Percentiles rank a stretch among this genome's conserved stretches.
These are phyloP conservation scores for Puccinia triticina DNA, from an alignment of 1,284 basidiomycete species.

Conservation along the genomic window DNA sequence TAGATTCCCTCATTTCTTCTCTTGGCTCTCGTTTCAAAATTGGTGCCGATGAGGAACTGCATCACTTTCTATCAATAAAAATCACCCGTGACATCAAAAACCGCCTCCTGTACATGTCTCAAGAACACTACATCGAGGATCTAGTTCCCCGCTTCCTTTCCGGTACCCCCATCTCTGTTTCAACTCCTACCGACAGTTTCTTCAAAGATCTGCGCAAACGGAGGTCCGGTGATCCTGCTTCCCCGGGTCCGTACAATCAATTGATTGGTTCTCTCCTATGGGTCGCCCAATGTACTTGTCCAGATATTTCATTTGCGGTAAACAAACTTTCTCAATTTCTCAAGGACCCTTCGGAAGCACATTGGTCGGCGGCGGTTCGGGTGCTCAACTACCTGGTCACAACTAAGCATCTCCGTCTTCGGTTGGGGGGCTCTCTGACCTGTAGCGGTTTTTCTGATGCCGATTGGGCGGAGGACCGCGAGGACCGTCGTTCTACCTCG, in stretches of 20 bases:
- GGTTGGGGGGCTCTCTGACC: background rate
- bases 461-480: slow-evolving; percentile 8
- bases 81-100: background rate
- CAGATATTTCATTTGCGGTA: background rate
- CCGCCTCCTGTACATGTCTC: background rate
- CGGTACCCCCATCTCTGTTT: too few relatives aligned
- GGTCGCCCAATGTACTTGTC: background rate
- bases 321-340: background rate
- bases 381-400: background rate
- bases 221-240: background rate
- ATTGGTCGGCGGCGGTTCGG: background rate
- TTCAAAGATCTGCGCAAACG: background rate
- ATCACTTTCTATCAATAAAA: background rate
- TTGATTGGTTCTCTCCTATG: too few relatives aligned
- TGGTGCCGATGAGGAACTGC: background rate
- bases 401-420: too few relatives aligned
- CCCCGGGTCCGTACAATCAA: background rate
- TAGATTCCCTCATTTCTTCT: background rate
- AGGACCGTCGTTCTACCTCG: background rate
- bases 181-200: background rate
- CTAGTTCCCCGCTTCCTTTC: too few relatives aligned
- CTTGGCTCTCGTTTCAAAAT: background rate
- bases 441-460: background rate
- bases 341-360: background rate
- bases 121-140: too few relatives aligned